Evolutionary conservation across 2,329 filamentous ascomycete species (phyloP).

Genomic region (Aspergillus fructus): DNA sequence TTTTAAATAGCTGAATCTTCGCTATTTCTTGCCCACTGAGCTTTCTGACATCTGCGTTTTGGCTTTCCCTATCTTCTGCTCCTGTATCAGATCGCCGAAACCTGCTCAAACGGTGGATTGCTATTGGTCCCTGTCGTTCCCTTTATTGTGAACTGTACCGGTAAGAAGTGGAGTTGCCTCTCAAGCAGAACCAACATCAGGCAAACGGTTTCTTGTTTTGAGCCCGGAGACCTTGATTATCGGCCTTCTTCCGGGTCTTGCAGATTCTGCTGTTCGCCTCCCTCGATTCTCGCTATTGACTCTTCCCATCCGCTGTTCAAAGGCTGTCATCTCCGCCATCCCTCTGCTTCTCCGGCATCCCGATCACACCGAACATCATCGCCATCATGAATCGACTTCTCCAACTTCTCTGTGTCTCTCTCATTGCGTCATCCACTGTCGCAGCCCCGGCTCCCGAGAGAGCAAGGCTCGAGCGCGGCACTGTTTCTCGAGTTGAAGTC

Average conservation of each 20-base stretch:
- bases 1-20: conserved; percentile 1
- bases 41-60: not conserved
- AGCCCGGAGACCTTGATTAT: not conserved
- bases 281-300: not conserved
- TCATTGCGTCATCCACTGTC: conserved; percentile 27
- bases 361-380: conserved; percentile 5
- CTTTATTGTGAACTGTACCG: not conserved
- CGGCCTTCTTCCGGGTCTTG: not conserved
- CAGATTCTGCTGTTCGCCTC: not conserved
- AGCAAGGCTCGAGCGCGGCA: conserved; percentile 8
- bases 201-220: conserved; percentile 1
- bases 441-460: conserved; percentile 23
- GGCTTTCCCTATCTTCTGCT: not conserved
- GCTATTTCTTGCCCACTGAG: not conserved
- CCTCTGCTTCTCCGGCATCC: not conserved
- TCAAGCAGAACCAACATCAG: not conserved
- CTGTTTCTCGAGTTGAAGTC: conserved; percentile 38
- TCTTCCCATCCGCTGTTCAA: not conserved
- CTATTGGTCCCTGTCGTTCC: not conserved
- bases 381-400: conserved; percentile 19
- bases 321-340: not conserved
- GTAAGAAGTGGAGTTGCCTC: not conserved
- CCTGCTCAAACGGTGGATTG: not conserved
- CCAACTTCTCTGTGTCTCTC: conserved; percentile 25
- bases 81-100: not conserved